A percentile compares a stretch with the other conserved stretches of the same genome.
phyloP scores from a whole-genome alignment of 805 yeast genomes.

The Grigorovia humatica region DNA sequence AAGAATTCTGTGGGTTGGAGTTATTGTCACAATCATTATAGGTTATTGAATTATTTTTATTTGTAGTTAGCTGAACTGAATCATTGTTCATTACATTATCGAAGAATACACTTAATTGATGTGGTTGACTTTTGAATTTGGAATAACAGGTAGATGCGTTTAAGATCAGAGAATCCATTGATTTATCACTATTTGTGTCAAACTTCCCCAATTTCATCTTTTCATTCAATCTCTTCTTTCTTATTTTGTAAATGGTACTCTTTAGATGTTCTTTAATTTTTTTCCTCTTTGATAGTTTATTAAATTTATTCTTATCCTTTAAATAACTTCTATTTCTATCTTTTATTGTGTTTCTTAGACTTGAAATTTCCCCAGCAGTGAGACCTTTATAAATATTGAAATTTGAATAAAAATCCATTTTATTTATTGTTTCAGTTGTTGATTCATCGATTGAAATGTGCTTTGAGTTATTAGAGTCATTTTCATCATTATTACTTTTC shows the following conservation, averaged over 20 bases:
- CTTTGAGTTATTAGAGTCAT: not conserved
- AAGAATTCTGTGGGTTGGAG: not conserved
- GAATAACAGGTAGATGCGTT: constrained; percentile 7
- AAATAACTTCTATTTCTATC: too few species aligned
- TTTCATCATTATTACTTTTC: not conserved
- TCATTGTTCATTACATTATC: constrained; percentile 9
- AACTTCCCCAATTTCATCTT: too few species aligned
- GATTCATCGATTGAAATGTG: not conserved
- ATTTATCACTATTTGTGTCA: not conserved
- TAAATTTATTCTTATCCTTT: not conserved
- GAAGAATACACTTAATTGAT: constrained; percentile 12
- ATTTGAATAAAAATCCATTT: not conserved
- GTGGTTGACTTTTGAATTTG: constrained; percentile 6
- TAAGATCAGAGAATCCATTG: not conserved
- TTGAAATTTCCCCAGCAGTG: not conserved
- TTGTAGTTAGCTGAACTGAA: not conserved
- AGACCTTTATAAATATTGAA: not conserved
- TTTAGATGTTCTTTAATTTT: not conserved
- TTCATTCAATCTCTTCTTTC: not conserved
- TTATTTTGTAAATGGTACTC: not conserved
- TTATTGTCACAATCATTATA: too few species aligned
- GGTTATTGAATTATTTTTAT: not conserved
- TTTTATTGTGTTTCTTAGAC: not conserved
- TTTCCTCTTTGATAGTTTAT: not conserved
- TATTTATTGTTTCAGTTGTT: not conserved